These are phyloP conservation scores for Globisporangium canariense DNA, from an alignment of 352 stramenopile species.

Conservation along the genomic window DNA sequence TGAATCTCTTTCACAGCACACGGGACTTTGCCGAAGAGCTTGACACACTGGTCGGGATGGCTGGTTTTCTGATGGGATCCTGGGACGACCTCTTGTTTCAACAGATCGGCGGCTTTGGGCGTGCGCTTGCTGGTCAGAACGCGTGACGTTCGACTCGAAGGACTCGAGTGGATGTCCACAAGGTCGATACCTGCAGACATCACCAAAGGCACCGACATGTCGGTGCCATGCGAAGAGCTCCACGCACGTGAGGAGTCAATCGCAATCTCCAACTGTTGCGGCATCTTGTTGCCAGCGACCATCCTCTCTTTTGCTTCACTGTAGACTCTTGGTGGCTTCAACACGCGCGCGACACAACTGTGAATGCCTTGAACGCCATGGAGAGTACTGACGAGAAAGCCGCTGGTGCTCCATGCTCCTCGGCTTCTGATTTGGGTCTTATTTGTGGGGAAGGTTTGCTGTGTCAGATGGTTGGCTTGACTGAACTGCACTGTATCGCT, in stretches of 20 bases:
- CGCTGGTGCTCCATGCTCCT: neutral
- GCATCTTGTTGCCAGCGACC: slow-evolving; percentile 7
- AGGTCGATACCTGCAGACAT: neutral
- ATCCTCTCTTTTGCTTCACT: neutral
- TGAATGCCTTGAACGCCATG: neutral
- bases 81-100: neutral
- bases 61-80: neutral
- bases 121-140: slow-evolving; percentile 17
- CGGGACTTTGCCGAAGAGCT: neutral
- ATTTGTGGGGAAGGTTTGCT: neutral
- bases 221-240: neutral
- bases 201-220: slow-evolving; percentile 8
- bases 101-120: neutral
- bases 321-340: neutral
- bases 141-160: slow-evolving; percentile 4
- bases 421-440: neutral
- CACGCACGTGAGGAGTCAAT: neutral
- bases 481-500: too few relatives aligned
- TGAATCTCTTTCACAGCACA: neutral
- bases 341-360: neutral
- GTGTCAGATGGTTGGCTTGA: neutral
- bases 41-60: neutral
- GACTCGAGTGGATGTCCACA: slow-evolving; percentile 13
- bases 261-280: neutral
- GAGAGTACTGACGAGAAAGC: neutral